Conservation (phyloP, 306 rosid genomes). For the Oxytropis ochrocephala region DNA sequence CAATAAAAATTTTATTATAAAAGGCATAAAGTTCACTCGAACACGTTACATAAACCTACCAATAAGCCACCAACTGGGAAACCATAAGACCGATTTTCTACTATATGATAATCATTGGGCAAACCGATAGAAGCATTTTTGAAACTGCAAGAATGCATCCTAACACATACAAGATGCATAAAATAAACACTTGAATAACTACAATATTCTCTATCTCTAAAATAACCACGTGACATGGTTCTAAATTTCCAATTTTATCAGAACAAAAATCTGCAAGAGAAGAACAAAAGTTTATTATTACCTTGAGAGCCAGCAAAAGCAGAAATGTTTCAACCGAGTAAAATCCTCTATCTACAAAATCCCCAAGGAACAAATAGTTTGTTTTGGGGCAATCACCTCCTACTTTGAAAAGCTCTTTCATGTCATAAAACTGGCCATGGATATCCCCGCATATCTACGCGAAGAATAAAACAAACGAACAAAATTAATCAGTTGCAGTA, state of each 20-base stretch:
- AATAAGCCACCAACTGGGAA: neutral
- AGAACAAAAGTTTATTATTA: slow-evolving; percentile 21
- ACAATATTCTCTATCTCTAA: neutral
- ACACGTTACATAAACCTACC: neutral
- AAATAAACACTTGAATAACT: neutral
- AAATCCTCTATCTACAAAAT: slow-evolving; percentile 96
- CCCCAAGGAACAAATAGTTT: slow-evolving; percentile 95
- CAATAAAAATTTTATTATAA: neutral
- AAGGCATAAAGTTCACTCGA: neutral
- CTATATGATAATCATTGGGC: neutral
- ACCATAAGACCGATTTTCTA: neutral
- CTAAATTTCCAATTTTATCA: neutral
- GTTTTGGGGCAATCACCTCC: slow-evolving; percentile 99
- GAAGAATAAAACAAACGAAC: slow-evolving; percentile 10
- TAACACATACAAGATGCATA: neutral
- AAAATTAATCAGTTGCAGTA: neutral
- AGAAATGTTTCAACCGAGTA: slow-evolving; percentile 94
- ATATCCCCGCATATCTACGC: slow-evolving; percentile 95
- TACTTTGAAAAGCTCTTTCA: slow-evolving; percentile 99
- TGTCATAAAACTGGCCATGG: slow-evolving; percentile 96
- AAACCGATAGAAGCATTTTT: neutral
- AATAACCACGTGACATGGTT: neutral
- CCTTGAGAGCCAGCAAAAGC: slow-evolving; percentile 93
- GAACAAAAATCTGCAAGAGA: neutral
- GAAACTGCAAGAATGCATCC: neutral